Percentiles rank a stretch among this genome's conserved stretches.
Evolutionary conservation across 2,329 filamentous ascomycete species (phyloP).

Genomic region (Paracoccidioides lutzii): DNA sequence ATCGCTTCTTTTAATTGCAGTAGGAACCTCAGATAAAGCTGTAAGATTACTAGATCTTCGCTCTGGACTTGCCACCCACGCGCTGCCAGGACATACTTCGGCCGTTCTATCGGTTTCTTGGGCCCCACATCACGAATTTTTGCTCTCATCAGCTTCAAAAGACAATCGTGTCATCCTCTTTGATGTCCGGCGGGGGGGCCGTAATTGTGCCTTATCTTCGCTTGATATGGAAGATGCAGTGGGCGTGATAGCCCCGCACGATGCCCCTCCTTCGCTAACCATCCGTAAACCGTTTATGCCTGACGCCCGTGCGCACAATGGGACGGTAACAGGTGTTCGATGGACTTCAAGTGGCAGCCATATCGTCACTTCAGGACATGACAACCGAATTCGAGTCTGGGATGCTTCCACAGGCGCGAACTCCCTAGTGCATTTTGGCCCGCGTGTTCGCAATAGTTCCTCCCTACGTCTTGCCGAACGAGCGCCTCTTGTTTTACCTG

Average conservation of each 20-base stretch:
- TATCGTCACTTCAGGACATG: conserved; percentile 70
- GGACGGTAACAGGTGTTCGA: conserved; percentile 68
- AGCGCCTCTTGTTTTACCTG: conserved; percentile 52
- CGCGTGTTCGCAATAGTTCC: conserved; percentile 58
- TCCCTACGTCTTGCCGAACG: conserved; percentile 47
- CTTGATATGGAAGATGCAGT: conserved; percentile 75
- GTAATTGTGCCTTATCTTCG: conserved; percentile 57
- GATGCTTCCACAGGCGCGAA: conserved; percentile 68
- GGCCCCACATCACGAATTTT: conserved; percentile 67
- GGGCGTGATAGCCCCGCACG: conserved; percentile 42
- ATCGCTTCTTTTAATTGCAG: conserved; percentile 67
- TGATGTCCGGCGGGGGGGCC: conserved; percentile 63
- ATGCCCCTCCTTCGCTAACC: conserved; percentile 15
- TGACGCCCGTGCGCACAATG: conserved; percentile 55
- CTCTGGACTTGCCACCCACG: conserved; percentile 63
- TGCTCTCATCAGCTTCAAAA: conserved; percentile 70
- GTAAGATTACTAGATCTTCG: conserved; percentile 78
- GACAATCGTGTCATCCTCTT: conserved; percentile 77
- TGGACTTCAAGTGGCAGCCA: conserved; percentile 73
- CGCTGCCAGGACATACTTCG: conserved; percentile 53
- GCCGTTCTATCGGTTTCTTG: conserved; percentile 60
- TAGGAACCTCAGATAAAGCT: conserved; percentile 72
- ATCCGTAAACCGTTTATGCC: conserved; percentile 32
- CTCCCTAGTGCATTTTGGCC: conserved; percentile 77
- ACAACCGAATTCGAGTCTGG: conserved; percentile 79